These are phyloP conservation scores for Rhizodiscina lignyota DNA, from an alignment of 495 filamentous ascomycete genomes.

Conservation along the genomic window DNA sequence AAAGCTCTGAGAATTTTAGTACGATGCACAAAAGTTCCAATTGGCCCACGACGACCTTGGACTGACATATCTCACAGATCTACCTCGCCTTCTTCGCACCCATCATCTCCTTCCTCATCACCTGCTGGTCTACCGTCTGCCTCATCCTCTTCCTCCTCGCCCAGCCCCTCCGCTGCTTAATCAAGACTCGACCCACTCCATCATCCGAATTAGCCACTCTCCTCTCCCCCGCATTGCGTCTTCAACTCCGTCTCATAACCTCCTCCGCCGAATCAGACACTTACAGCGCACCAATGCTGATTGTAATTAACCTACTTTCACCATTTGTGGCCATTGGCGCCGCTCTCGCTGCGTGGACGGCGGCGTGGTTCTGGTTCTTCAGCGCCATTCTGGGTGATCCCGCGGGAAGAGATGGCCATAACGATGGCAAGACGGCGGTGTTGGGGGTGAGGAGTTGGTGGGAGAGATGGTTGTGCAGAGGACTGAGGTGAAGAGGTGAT, in stretches of 20 bases:
- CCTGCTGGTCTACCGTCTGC: slow-evolving; percentile 16
- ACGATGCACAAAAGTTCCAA: too few relatives aligned
- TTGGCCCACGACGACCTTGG: too few relatives aligned
- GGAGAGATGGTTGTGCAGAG: slow-evolving; percentile 34
- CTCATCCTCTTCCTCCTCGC: slow-evolving; percentile 16
- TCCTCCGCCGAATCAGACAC: slow-evolving; percentile 12
- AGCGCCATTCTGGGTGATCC: slow-evolving; percentile 45
- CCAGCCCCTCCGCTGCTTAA: slow-evolving; percentile 20
- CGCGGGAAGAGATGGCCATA: slow-evolving; percentile 41
- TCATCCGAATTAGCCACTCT: slow-evolving; percentile 15
- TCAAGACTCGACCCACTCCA: slow-evolving; percentile 12
- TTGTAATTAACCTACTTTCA: slow-evolving; percentile 34
- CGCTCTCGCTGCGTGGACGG: slow-evolving; percentile 39
- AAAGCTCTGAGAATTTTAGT: too few relatives aligned
- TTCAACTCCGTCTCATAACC: slow-evolving; percentile 23
- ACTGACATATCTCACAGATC: slow-evolving; percentile 10
- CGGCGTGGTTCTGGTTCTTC: slow-evolving; percentile 48
- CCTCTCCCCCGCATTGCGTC: slow-evolving; percentile 19
- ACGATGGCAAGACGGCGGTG: slow-evolving; percentile 44
- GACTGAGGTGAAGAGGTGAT: slow-evolving; percentile 1
- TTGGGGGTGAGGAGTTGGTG: slow-evolving; percentile 44
- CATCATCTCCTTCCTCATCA: slow-evolving; percentile 15
- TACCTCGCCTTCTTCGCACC: slow-evolving; percentile 18
- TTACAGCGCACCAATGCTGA: slow-evolving; percentile 23
- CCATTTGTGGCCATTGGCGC: slow-evolving; percentile 37